phyloP scores from a whole-genome alignment of 2,329 filamentous ascomycete genomes.

The Orbilia quercus region DNA sequence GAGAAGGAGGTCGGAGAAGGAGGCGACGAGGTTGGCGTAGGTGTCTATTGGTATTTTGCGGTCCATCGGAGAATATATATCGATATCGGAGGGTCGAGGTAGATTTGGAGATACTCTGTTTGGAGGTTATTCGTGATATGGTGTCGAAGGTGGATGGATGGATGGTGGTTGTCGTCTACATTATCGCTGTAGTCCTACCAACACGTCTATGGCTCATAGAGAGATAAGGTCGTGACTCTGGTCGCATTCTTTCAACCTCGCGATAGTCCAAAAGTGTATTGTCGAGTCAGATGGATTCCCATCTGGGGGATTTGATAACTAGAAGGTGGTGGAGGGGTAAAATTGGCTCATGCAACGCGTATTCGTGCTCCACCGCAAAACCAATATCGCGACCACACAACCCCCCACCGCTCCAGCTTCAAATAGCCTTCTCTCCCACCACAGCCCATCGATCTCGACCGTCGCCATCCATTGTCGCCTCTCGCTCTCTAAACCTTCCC shows the following conservation, averaged over 20 bases:
- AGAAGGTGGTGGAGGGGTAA: slow-evolving; percentile 44
- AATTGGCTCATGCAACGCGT: slow-evolving; percentile 49
- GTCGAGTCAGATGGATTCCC: too few species aligned
- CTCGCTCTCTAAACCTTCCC: slow-evolving; percentile 4
- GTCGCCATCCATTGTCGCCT: slow-evolving; percentile 35
- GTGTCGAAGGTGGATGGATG: neutral
- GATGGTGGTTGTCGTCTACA: neutral
- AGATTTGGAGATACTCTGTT: too few species aligned
- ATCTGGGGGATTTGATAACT: neutral
- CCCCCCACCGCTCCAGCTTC: slow-evolving; percentile 29
- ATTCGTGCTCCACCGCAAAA: slow-evolving; percentile 37
- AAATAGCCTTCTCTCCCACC: slow-evolving; percentile 5
- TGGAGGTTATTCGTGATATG: too few species aligned
- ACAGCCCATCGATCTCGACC: neutral
- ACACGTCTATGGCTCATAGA: neutral
- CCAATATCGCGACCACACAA: slow-evolving; percentile 34
- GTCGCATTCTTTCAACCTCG: neutral
- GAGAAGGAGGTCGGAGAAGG: slow-evolving; percentile 82
- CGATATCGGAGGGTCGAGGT: neutral
- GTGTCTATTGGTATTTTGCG: slow-evolving; percentile 59
- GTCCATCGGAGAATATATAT: slow-evolving; percentile 62
- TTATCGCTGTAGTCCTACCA: neutral
- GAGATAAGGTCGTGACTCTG: neutral
- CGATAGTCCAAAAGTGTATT: neutral
- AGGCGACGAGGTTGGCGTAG: slow-evolving; percentile 68